phyloP scores from a whole-genome alignment of 2,329 filamentous ascomycete genomes.

The Keithomyces neogunnii region DNA sequence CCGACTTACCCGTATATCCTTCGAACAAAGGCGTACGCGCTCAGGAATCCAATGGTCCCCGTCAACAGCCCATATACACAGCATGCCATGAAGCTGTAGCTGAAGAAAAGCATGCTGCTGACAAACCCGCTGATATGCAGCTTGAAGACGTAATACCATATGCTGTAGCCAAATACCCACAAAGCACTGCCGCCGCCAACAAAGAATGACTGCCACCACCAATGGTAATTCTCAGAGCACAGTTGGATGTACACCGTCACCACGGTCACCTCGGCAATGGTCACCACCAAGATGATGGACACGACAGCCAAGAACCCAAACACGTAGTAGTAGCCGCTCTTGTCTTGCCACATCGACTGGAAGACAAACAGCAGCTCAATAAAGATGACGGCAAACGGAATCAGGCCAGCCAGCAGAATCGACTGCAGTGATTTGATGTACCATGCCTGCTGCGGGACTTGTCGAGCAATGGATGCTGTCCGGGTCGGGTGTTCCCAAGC shows the following conservation, averaged over 20 bases:
- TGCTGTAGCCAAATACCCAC: constrained; percentile 77
- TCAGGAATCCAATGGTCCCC: constrained; percentile 77
- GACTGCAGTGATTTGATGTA: constrained; percentile 58
- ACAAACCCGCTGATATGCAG: constrained; percentile 75
- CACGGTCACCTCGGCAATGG: constrained; percentile 74
- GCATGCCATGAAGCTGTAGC: constrained; percentile 75
- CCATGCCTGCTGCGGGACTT: constrained; percentile 69
- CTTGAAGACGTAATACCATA: constrained; percentile 77
- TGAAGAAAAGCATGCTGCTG: constrained; percentile 75
- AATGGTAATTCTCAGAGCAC: constrained; percentile 78
- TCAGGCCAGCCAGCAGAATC: constrained; percentile 63
- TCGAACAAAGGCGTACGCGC: constrained; percentile 75
- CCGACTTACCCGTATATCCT: constrained; percentile 68
- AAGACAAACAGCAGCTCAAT: constrained; percentile 84
- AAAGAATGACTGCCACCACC: constrained; percentile 88
- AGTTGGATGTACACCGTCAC: constrained; percentile 77
- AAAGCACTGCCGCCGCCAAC: constrained; percentile 67
- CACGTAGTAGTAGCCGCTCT: constrained; percentile 86
- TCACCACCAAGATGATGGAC: constrained; percentile 61
- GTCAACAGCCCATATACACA: constrained; percentile 72
- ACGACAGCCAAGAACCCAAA: constrained; percentile 79
- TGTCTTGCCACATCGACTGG: constrained; percentile 82
- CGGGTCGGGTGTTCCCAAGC: constrained; percentile 78
- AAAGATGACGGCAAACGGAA: constrained; percentile 82
- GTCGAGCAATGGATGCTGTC: constrained; percentile 61